Base-by-base conservation (phyloP, 2,329 filamentous ascomycete species). In the Fusarium domesticum region DNA sequence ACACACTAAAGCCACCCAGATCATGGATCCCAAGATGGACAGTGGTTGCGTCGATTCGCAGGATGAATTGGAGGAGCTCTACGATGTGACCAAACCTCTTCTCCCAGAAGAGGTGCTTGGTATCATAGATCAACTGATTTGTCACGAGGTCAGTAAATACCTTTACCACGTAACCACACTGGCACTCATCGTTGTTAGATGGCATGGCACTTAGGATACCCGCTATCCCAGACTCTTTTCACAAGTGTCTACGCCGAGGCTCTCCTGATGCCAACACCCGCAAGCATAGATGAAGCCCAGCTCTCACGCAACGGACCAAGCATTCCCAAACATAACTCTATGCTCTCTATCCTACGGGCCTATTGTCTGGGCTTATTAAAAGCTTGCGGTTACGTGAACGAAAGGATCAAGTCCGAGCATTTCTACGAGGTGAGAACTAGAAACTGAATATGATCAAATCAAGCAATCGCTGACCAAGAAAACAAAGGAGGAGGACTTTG, bases 21-120 rank as follows among this genome's bases (percentile, higher is more conserved):
- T 98, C 58, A 96, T 96, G 89, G 93, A 98, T 62, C 84, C 88
- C 1, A 98, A 97, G 70, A 98, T 98, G 93, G 93, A 98, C 67
- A 96, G 89, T 62, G 93, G 93, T 19, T 90, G 85, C 54, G 74
- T 95, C 6, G 77, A 81, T 16, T 81, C 85, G 6, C 87, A 84
- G 20, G 89, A 96, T 60, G 82, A 83, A n/a, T 78, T 92, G 25
- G 88, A 95, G 47, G 85, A 92, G 51, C 78, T 87, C 39, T 95
- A 92, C 66, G 85, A 96, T 60, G 80, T 90, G 32, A 72, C 80
- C 34, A 74, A 76, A 36, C 72, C 78, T 6, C 70, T 95, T 32
- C 73, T 84, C 12, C 87, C 89, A 1, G 81, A 86, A 56, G 85
- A 98, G 66, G 81, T 95, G 1, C 72, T 98, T 42, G 92, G 93